Conservation (phyloP, 768 basidiomycete species). For the Tulasnella calospora region DNA sequence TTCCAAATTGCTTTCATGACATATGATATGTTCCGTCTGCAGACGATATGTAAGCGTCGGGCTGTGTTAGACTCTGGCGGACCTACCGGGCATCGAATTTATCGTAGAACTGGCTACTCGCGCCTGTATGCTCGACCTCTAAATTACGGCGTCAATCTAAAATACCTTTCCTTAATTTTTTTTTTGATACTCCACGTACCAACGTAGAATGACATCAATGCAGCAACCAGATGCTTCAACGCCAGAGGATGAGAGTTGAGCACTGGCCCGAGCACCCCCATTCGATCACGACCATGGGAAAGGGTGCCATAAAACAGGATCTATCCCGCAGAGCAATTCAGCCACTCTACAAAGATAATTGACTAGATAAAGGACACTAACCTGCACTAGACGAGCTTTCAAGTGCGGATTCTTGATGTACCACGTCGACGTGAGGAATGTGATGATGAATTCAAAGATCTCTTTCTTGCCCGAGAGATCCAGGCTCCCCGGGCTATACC, state of each 20-base stretch:
- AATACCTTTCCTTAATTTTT: background rate
- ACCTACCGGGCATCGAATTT: conserved; percentile 72
- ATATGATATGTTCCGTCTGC: conserved; percentile 76
- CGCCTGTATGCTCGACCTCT: conserved; percentile 98
- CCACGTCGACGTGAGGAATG: conserved; percentile 89
- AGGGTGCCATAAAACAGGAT: conserved; percentile 69
- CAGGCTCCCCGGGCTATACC: conserved; percentile 70
- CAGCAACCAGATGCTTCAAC: conserved; percentile 81
- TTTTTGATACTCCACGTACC: conserved; percentile 46
- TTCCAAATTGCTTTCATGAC: conserved; percentile 89
- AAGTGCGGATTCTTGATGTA: conserved; percentile 99
- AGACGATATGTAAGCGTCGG: conserved; percentile 31
- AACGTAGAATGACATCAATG: conserved; percentile 90
- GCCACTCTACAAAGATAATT: background rate
- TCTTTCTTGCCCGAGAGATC: conserved; percentile 81
- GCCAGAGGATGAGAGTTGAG: conserved; percentile 82
- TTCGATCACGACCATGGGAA: conserved; percentile 54
- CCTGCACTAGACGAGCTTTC: conserved; percentile 93
- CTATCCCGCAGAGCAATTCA: conserved; percentile 37
- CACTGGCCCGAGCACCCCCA: conserved; percentile 73
- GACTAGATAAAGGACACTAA: conserved; percentile 36
- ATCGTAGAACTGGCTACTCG: conserved; percentile 97
- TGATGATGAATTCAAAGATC: conserved; percentile 78
- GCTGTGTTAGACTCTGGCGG: background rate
- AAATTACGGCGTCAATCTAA: conserved; percentile 25